Evolutionary conservation across 805 yeast genomes (phyloP).

Genomic region (Metschnikowia colocasiae): DNA sequence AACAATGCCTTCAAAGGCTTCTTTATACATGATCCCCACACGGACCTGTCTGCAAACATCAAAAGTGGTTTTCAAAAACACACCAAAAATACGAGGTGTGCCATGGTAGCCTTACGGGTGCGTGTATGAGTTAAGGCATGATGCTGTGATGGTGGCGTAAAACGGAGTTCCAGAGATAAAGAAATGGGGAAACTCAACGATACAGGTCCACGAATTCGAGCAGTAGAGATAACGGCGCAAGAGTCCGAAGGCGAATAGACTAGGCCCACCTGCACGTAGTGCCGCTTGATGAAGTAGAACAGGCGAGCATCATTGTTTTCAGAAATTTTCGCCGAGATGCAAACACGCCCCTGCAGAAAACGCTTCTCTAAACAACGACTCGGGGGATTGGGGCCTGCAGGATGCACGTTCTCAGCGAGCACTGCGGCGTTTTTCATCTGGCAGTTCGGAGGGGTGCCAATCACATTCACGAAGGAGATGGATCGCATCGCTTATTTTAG

Average conservation of each 20-base stretch:
- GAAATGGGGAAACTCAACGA: background rate
- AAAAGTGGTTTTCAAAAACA: background rate
- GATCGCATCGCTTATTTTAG: background rate
- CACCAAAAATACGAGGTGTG: background rate
- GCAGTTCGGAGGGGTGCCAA: background rate
- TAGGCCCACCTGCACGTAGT: background rate
- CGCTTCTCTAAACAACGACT: background rate
- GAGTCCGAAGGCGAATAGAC: background rate
- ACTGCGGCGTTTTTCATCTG: slow-evolving; percentile 1
- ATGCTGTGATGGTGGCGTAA: background rate
- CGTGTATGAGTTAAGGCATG: background rate
- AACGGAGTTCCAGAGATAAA: background rate
- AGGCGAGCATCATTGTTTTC: background rate
- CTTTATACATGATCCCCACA: background rate
- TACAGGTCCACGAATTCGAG: background rate
- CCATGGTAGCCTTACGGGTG: background rate
- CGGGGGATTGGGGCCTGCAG: background rate
- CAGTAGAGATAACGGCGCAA: background rate
- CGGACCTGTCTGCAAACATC: background rate
- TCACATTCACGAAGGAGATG: background rate
- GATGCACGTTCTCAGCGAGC: background rate
- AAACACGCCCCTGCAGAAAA: slow-evolving; percentile 1
- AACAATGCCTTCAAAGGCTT: background rate
- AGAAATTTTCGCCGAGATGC: slow-evolving; percentile 4
- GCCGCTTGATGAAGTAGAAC: background rate